Percentiles rank a stretch among this genome's conserved stretches.
Conservation (phyloP, 2,329 filamentous ascomycete species). For the Apiospora kogelbergensis region DNA sequence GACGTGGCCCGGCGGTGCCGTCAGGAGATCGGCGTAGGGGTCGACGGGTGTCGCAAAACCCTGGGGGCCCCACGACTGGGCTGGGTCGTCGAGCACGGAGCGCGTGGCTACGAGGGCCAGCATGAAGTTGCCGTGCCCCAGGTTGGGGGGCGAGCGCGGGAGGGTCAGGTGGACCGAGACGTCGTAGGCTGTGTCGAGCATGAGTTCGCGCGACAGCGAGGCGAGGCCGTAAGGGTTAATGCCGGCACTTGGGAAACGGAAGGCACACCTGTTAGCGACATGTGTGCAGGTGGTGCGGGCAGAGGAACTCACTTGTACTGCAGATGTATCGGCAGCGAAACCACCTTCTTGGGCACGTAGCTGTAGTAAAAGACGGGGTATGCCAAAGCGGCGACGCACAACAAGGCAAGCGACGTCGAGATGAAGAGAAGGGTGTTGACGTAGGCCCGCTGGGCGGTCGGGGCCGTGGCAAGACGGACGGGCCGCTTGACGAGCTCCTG, state of each 20-base stretch:
- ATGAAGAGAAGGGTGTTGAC: conserved; percentile 48
- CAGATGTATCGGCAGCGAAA: conserved; percentile 52
- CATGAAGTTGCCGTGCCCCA: conserved; percentile 91
- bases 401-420: conserved; percentile 41
- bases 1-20: conserved; percentile 32
- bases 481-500: conserved; percentile 29
- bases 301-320: conserved; percentile 54
- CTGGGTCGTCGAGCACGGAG: conserved; percentile 35
- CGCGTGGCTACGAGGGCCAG: conserved; percentile 71
- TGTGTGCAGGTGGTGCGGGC: background rate
- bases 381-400: conserved; percentile 47
- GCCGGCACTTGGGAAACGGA: conserved; percentile 37
- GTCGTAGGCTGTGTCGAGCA: conserved; percentile 80
- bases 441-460: conserved; percentile 48
- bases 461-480: conserved; percentile 46
- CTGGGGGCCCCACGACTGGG: conserved; percentile 20
- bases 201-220: conserved; percentile 53
- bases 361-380: conserved; percentile 56
- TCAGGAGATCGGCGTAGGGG: conserved; percentile 36
- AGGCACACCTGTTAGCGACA: background rate
- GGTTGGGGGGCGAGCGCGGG: conserved; percentile 75
- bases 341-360: conserved; percentile 56
- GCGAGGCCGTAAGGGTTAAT: conserved; percentile 54
- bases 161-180: conserved; percentile 73
- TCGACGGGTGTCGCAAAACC: conserved; percentile 16